Evolutionary conservation across 139 green algal genomes (phyloP).

Genomic region (Chlorella sp.): DNA sequence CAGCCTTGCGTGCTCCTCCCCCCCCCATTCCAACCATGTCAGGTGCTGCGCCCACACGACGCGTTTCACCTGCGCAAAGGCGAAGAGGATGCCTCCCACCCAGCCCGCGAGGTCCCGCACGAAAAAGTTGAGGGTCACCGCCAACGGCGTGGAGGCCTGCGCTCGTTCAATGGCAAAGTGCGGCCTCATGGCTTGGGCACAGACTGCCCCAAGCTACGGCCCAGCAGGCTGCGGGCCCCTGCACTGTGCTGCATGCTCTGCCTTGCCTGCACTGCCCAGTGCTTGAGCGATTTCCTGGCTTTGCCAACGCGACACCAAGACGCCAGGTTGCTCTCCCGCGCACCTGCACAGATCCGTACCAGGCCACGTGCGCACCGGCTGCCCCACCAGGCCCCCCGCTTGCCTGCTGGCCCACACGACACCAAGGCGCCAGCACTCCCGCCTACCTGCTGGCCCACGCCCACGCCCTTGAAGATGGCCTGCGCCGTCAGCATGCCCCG

Average conservation of each 20-base stretch:
- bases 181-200: neutral
- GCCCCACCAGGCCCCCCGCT: no score
- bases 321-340: no score
- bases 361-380: no score
- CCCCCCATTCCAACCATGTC: no score
- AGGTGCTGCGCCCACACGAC: no score
- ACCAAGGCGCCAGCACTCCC: neutral
- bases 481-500: constrained; percentile 61
- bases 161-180: neutral
- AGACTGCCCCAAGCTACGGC: no score
- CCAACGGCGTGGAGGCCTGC: constrained; percentile 56
- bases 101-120: constrained; percentile 61
- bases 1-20: no score
- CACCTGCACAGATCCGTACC: no score
- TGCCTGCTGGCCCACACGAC: no score
- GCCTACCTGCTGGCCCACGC: constrained; percentile 51
- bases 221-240: no score
- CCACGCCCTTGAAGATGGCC: constrained; percentile 63
- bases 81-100: constrained; percentile 65
- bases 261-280: no score
- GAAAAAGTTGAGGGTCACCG: constrained; percentile 61
- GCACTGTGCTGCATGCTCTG: no score
- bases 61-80: constrained; percentile 42
- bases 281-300: neutral
- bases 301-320: neutral